Conservation (phyloP, 1,284 basidiomycete genomes). For the Kwoniella shivajii region DNA sequence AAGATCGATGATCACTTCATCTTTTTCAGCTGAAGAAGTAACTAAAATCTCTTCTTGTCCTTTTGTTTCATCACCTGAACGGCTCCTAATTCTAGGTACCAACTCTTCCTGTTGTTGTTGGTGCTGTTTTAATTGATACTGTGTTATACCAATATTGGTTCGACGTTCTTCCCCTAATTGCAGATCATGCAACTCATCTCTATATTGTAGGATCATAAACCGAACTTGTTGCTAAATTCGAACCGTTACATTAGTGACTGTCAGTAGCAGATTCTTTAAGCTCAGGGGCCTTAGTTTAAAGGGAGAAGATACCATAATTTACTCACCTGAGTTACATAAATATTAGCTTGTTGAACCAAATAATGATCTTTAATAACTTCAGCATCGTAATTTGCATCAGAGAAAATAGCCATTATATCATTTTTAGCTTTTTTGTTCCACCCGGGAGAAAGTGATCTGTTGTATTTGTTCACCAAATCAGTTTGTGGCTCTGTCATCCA, state of each 20-base stretch:
- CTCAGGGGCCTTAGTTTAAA: neutral
- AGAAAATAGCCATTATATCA: slow-evolving; percentile 32
- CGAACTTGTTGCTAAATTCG: slow-evolving; percentile 37
- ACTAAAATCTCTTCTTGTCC: neutral
- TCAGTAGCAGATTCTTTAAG: neutral
- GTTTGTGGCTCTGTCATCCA: neutral
- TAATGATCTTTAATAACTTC: slow-evolving; percentile 38
- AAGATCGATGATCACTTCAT: slow-evolving; percentile 25
- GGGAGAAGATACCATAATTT: neutral
- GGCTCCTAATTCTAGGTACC: neutral
- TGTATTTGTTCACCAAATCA: no score
- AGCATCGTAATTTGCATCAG: slow-evolving; percentile 28
- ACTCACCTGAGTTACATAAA: slow-evolving; percentile 43
- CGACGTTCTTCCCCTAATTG: neutral
- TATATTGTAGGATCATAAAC: slow-evolving; percentile 44
- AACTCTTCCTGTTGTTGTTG: neutral
- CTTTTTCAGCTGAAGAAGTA: slow-evolving; percentile 2
- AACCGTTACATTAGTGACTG: neutral
- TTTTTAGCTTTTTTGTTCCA: slow-evolving; percentile 37
- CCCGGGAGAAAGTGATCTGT: slow-evolving; percentile 25
- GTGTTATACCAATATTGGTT: no score
- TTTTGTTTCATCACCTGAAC: neutral
- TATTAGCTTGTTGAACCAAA: slow-evolving; percentile 49
- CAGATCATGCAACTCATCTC: slow-evolving; percentile 28
- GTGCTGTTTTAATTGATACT: neutral